Evolutionary conservation across 1,284 basidiomycete genomes (phyloP).

Genomic region (Rhizopogon parksii): DNA sequence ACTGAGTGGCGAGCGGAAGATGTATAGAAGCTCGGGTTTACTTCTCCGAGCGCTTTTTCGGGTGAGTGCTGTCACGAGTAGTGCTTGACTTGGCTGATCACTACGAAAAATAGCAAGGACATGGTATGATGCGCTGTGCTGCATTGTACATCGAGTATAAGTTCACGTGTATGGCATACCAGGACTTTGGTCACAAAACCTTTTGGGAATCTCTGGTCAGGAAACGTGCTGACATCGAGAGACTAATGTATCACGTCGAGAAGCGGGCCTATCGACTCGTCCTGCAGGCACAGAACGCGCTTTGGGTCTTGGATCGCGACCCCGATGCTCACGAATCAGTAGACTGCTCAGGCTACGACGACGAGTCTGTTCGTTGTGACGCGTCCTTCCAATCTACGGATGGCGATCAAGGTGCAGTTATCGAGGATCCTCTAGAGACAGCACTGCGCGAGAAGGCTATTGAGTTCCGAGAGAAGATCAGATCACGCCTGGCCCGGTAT

Average conservation of each 20-base stretch:
- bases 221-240: constrained; percentile 24
- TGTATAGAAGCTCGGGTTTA: constrained; percentile 31
- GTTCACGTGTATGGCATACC: constrained; percentile 1
- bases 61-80: constrained; percentile 18
- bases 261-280: constrained; percentile 28
- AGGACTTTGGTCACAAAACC: constrained; percentile 32
- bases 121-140: constrained; percentile 12
- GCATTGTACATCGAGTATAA: background rate
- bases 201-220: constrained; percentile 29
- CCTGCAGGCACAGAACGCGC: constrained; percentile 25
- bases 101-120: constrained; percentile 14
- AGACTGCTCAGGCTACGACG: constrained; percentile 22
- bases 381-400: constrained; percentile 12
- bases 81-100: background rate
- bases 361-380: constrained; percentile 8
- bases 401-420: constrained; percentile 8
- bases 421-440: constrained; percentile 31
- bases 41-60: constrained; percentile 33
- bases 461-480: constrained; percentile 27
- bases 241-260: constrained; percentile 24
- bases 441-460: constrained; percentile 25
- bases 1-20: constrained; percentile 13
- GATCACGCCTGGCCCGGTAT: constrained; percentile 26
- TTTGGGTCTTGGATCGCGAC: constrained; percentile 29
- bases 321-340: constrained; percentile 10